Conservation (phyloP, 1,139 yeast genomes). For the Candida buenavistaensis region DNA sequence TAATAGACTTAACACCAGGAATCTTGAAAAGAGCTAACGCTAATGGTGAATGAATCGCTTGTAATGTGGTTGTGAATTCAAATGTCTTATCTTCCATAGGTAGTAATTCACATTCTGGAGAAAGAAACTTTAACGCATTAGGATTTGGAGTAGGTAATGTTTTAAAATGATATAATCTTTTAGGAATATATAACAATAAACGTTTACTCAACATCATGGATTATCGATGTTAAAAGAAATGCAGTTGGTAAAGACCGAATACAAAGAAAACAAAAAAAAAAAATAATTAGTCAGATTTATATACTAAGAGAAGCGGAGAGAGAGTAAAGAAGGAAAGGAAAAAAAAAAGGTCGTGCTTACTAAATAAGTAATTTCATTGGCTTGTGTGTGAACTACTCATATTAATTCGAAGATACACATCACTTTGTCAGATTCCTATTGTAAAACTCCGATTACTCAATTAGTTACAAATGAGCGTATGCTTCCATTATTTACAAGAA, state of each 20-base stretch:
- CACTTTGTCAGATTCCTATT: no score
- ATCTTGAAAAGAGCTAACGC: slow-evolving; percentile 78
- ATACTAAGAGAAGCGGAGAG: background rate
- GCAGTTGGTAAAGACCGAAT: no score
- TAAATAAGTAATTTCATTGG: slow-evolving; percentile 1
- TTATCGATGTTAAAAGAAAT: background rate
- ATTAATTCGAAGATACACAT: no score
- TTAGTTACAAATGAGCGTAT: no score
- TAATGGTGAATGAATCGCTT: slow-evolving; percentile 76
- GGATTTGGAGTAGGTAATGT: slow-evolving; percentile 79
- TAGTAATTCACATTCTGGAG: slow-evolving; percentile 47
- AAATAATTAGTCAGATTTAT: background rate
- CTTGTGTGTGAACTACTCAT: no score
- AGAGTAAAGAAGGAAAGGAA: background rate
- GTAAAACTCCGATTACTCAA: no score
- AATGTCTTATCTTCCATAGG: slow-evolving; percentile 67
- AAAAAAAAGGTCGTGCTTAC: slow-evolving; percentile 3
- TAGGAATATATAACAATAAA: background rate
- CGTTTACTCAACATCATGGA: slow-evolving; percentile 3
- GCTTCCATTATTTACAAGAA: no score
- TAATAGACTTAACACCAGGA: slow-evolving; percentile 81
- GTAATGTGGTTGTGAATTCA: slow-evolving; percentile 69
- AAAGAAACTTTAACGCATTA: slow-evolving; percentile 80
- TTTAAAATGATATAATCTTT: slow-evolving; percentile 30
- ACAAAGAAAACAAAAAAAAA: background rate